phyloP scores from a whole-genome alignment of 352 stramenopile species.

The Phytophthora hibernalis region DNA sequence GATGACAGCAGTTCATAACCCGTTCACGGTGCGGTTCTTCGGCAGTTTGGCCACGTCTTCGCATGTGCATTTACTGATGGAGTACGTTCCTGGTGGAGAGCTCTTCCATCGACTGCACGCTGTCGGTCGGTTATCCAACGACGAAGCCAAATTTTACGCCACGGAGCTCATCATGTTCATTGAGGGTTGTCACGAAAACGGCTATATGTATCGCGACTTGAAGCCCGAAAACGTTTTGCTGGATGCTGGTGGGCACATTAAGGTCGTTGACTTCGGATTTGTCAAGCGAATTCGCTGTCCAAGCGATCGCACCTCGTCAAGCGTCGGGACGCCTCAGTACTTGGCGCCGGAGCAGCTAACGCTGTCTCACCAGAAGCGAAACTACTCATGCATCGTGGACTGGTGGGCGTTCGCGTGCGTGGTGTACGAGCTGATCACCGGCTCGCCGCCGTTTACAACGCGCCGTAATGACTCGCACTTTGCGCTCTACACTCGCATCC shows the following conservation, averaged over 20 bases:
- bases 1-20: conserved; percentile 49
- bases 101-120: conserved; percentile 64
- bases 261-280: conserved; percentile 79
- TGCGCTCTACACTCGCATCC: conserved; percentile 85
- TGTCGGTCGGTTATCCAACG: conserved; percentile 59
- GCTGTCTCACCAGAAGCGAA: conserved; percentile 49
- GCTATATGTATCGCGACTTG: conserved; percentile 88
- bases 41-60: conserved; percentile 61
- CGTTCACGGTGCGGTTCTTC: conserved; percentile 69
- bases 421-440: conserved; percentile 82
- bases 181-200: conserved; percentile 52
- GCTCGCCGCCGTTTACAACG: conserved; percentile 78
- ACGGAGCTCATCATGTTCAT: conserved; percentile 71
- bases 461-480: conserved; percentile 88
- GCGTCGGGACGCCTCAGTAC: conserved; percentile 75
- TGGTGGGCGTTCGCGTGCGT: conserved; percentile 88
- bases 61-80: conserved; percentile 77
- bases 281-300: conserved; percentile 44
- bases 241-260: conserved; percentile 67
- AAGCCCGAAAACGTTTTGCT: conserved; percentile 94
- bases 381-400: conserved; percentile 83
- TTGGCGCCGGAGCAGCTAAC: conserved; percentile 81
- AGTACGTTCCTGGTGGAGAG: conserved; percentile 75
- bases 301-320: conserved; percentile 59
- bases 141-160: conserved; percentile 85